Evolutionary conservation across 2,329 filamentous ascomycete species (phyloP).

Genomic region (Thelonectria discophora): DNA sequence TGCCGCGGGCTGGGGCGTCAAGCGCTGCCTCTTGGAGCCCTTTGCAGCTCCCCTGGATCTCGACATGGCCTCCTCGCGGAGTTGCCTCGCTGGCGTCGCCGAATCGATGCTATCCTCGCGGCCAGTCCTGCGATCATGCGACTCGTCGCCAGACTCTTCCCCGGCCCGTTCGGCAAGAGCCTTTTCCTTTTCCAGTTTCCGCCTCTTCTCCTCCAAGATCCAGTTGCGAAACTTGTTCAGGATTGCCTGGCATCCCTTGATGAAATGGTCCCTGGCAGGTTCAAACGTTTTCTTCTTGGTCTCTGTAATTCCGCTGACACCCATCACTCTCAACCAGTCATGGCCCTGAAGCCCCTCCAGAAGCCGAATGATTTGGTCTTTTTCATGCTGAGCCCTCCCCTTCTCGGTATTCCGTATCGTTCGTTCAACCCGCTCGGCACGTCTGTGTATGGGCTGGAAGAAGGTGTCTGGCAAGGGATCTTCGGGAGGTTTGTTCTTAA

Average conservation of each 20-base stretch:
- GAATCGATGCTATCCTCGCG: slow-evolving; percentile 66
- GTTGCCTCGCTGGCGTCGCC: slow-evolving; percentile 68
- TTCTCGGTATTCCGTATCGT: slow-evolving; percentile 72
- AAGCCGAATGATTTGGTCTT: slow-evolving; percentile 69
- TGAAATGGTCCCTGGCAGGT: slow-evolving; percentile 84
- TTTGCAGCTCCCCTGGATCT: slow-evolving; percentile 56
- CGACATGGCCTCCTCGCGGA: slow-evolving; percentile 74
- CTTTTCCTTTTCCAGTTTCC: slow-evolving; percentile 79
- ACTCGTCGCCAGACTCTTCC: slow-evolving; percentile 42
- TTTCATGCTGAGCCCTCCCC: slow-evolving; percentile 72
- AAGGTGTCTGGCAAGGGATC: slow-evolving; percentile 66
- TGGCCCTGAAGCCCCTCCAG: slow-evolving; percentile 87
- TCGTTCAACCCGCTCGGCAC: slow-evolving; percentile 67
- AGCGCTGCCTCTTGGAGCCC: slow-evolving; percentile 45
- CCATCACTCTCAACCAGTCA: slow-evolving; percentile 94
- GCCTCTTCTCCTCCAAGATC: slow-evolving; percentile 88
- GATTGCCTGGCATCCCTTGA: slow-evolving; percentile 81
- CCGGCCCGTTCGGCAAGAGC: slow-evolving; percentile 46
- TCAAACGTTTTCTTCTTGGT: slow-evolving; percentile 87
- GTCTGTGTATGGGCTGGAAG: slow-evolving; percentile 64
- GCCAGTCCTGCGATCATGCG: slow-evolving; percentile 52
- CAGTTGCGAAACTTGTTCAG: slow-evolving; percentile 88
- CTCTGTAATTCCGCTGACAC: slow-evolving; percentile 85
- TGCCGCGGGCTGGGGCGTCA: slow-evolving; percentile 38
- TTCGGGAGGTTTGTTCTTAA: slow-evolving; percentile 53